Percentiles rank a stretch among this genome's conserved stretches.
These are phyloP conservation scores for Hordeum marinum DNA, from an alignment of 176 grass and related monocot genomes.

Conservation along the genomic window DNA sequence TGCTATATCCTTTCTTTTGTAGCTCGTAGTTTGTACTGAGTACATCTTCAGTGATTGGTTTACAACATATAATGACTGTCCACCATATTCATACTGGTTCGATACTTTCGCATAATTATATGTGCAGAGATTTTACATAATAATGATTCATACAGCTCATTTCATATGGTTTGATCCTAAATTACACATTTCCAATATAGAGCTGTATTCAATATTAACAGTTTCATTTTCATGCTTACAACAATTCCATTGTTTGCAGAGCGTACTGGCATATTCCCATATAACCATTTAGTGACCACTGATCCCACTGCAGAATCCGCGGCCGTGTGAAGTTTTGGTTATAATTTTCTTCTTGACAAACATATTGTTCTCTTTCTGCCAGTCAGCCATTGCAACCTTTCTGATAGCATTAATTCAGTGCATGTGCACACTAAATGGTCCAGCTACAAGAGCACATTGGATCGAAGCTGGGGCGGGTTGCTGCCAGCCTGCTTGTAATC, in stretches of 20 bases:
- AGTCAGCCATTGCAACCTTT: background rate
- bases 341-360: background rate
- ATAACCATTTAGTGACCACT: background rate
- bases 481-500: conserved; percentile 30
- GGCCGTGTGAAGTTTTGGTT: background rate
- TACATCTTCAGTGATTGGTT: background rate
- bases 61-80: background rate
- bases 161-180: background rate
- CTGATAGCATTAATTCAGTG: background rate
- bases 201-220: background rate
- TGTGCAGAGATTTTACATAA: background rate
- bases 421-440: conserved; percentile 18
- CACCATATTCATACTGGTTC: background rate
- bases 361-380: background rate
- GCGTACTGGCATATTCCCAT: background rate
- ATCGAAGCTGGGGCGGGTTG: conserved; percentile 13
- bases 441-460: conserved; percentile 1
- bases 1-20: background rate
- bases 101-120: background rate
- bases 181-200: background rate
- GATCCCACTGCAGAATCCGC: background rate
- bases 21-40: background rate
- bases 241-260: background rate
- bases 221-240: conserved; percentile 2
- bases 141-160: background rate